Conservation (phyloP, 164 flowering plant genomes). For the Kingdonia uniflora region DNA sequence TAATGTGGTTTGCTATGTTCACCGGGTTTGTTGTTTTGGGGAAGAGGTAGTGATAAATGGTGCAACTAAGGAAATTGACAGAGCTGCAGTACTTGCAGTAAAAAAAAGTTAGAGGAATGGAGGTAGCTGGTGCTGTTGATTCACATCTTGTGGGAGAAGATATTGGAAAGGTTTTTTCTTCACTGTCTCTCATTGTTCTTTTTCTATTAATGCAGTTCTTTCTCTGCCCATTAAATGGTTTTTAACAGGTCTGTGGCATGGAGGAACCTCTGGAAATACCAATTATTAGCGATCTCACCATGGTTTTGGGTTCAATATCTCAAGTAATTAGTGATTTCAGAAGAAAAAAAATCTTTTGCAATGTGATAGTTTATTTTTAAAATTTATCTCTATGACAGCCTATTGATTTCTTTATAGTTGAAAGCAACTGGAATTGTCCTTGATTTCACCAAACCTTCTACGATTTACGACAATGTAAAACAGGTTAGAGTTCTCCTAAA, state of each 20-base stretch:
- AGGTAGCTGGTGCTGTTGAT: constrained; percentile 89
- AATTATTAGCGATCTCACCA: constrained; percentile 63
- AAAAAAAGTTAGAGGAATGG: constrained; percentile 90
- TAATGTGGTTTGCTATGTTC: constrained; percentile 3
- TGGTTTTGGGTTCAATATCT: constrained; percentile 88
- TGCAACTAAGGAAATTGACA: constrained; percentile 86
- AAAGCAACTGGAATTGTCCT: constrained; percentile 57
- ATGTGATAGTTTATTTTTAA: not conserved
- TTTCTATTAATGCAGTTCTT: not conserved
- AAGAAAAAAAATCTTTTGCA: too few species aligned
- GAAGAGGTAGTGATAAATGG: constrained; percentile 75
- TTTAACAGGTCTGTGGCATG: constrained; percentile 62
- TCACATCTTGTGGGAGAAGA: constrained; percentile 66
- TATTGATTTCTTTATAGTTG: constrained; percentile 30
- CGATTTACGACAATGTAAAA: constrained; percentile 86
- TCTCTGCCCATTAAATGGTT: not conserved
- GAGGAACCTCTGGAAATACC: constrained; percentile 86
- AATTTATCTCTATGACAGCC: not conserved
- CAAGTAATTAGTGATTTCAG: constrained; percentile 43
- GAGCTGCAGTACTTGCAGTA: constrained; percentile 75
- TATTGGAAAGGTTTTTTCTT: constrained; percentile 48
- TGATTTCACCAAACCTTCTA: constrained; percentile 74
- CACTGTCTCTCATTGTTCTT: not conserved
- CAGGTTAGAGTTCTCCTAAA: constrained; percentile 38
- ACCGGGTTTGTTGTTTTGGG: not conserved